Evolutionary conservation across 2,329 filamentous ascomycete species (phyloP).

Genomic region (Orbilia ellipsospora): DNA sequence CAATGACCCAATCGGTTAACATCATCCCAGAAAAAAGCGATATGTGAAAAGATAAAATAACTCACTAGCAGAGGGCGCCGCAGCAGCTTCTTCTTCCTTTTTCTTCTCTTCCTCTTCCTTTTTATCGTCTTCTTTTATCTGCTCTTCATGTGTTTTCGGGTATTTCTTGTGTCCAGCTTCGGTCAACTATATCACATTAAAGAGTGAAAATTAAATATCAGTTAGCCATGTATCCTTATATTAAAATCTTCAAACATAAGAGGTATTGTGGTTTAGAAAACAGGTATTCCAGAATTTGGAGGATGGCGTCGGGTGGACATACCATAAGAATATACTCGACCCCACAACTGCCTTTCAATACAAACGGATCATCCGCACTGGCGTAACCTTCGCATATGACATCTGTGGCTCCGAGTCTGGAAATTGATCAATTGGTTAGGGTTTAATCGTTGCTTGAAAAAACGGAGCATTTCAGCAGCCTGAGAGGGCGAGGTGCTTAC

Average conservation of each 20-base stretch:
- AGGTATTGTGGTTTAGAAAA: too few species aligned
- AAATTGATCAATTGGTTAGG: conserved; percentile 63
- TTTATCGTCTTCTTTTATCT: conserved; percentile 35
- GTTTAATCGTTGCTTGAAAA: too few species aligned
- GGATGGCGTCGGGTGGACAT: background rate
- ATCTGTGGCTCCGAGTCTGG: conserved; percentile 82
- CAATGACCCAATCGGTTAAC: background rate
- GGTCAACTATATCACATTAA: conserved; percentile 30
- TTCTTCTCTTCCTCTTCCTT: conserved; percentile 35
- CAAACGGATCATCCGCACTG: conserved; percentile 78
- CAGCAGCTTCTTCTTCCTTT: conserved; percentile 17
- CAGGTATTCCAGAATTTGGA: background rate
- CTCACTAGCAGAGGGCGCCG: conserved; percentile 12
- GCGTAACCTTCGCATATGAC: conserved; percentile 92
- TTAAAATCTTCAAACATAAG: too few species aligned
- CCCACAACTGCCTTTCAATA: conserved; percentile 89
- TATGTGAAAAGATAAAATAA: background rate
- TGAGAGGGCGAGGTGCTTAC: conserved; percentile 17
- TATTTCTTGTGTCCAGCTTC: conserved; percentile 54
- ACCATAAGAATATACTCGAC: conserved; percentile 75
- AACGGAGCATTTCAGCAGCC: too few species aligned
- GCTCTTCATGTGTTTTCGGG: conserved; percentile 38
- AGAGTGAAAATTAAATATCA: background rate
- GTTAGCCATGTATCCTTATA: background rate
- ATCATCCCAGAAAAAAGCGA: background rate